phyloP scores from a whole-genome alignment of 2,329 filamentous ascomycete species.

The Intubia oerlemansii region DNA sequence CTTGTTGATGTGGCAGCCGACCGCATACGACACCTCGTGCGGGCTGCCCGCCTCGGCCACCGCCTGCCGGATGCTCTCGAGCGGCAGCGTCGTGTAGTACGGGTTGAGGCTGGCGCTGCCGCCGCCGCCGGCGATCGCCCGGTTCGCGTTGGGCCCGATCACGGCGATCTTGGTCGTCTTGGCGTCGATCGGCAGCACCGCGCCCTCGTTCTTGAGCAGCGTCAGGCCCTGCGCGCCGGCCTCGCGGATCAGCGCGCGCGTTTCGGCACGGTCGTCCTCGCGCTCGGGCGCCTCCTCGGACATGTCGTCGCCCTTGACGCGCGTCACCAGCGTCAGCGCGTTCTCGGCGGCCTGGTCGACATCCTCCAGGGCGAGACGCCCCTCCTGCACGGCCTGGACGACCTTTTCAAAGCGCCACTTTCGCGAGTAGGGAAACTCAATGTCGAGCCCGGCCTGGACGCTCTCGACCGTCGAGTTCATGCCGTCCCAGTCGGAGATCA shows the following conservation, averaged over 20 bases:
- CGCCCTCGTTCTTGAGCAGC: conserved; percentile 1
- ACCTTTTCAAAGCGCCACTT: conserved; percentile 37
- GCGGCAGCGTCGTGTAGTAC: conserved; percentile 43
- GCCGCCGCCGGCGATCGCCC: conserved; percentile 44
- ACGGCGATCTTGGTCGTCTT: conserved; percentile 39
- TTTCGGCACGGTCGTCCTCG: conserved; percentile 32
- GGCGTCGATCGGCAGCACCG: neutral
- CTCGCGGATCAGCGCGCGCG: conserved; percentile 1
- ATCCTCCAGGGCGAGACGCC: conserved; percentile 19
- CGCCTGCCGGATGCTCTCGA: conserved; percentile 41
- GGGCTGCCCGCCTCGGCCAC: conserved; percentile 14
- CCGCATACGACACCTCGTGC: conserved; percentile 37
- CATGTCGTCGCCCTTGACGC: conserved; percentile 38
- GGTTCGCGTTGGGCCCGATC: conserved; percentile 46
- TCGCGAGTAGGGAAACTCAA: conserved; percentile 34
- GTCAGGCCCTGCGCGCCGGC: conserved; percentile 1
- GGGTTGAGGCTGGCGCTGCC: conserved; percentile 48
- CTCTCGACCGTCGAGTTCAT: conserved; percentile 33
- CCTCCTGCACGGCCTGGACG: conserved; percentile 28
- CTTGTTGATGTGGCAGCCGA: conserved; percentile 41
- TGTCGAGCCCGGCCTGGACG: conserved; percentile 31
- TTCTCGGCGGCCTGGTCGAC: conserved; percentile 38
- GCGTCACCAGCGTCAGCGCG: conserved; percentile 35
- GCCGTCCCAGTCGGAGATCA: conserved; percentile 38
- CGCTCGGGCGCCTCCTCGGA: conserved; percentile 33